These are phyloP conservation scores for Suillus luteus DNA, from an alignment of 768 basidiomycete genomes.

Conservation along the genomic window DNA sequence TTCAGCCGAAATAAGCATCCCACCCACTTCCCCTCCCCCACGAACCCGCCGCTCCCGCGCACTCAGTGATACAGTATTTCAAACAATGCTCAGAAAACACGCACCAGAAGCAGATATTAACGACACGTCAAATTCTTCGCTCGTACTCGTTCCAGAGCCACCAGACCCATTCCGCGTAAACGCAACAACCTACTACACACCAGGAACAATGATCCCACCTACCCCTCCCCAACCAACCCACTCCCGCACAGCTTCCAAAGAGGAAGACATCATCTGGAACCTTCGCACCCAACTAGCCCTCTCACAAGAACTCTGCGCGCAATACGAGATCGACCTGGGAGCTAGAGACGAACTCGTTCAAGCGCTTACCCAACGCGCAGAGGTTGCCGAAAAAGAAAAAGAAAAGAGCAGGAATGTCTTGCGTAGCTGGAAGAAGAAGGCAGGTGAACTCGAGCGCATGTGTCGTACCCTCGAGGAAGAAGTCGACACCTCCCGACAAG, in stretches of 20 bases:
- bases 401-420: conserved; percentile 55
- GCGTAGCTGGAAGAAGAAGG: conserved; percentile 74
- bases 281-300: conserved; percentile 75
- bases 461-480: conserved; percentile 79
- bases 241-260: conserved; percentile 63
- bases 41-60: conserved; percentile 51
- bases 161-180: conserved; percentile 77
- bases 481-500: conserved; percentile 81
- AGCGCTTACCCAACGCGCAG: conserved; percentile 54
- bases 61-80: conserved; percentile 65
- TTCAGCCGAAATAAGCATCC: conserved; percentile 38
- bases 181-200: conserved; percentile 76
- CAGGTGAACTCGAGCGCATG: conserved; percentile 68
- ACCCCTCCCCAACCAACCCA: conserved; percentile 60
- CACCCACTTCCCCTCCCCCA: conserved; percentile 28
- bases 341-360: conserved; percentile 75
- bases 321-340: conserved; percentile 74
- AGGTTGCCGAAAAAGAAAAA: conserved; percentile 62
- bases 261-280: conserved; percentile 70
- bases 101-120: conserved; percentile 66
- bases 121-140: conserved; percentile 51
- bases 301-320: conserved; percentile 72
- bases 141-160: conserved; percentile 54
- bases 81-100: conserved; percentile 46
- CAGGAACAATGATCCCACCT: conserved; percentile 69